A percentile compares a stretch with the other conserved stretches of the same genome.
These are phyloP conservation scores for Metarhizium robertsii DNA, from an alignment of 2,329 filamentous ascomycete genomes.

Conservation along the genomic window DNA sequence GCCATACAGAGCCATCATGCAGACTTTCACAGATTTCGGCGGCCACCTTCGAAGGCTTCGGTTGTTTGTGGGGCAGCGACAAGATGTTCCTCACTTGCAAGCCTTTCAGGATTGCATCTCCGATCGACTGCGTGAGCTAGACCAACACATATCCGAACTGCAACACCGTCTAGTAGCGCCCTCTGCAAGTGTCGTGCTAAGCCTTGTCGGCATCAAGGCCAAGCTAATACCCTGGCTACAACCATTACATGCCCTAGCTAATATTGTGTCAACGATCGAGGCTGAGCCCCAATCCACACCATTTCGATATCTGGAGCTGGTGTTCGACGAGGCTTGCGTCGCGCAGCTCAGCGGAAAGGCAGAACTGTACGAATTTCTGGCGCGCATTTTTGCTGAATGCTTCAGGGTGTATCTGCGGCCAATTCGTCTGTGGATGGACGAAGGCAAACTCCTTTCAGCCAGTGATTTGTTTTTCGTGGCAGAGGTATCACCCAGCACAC, in stretches of 20 bases:
- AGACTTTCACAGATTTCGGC: constrained; percentile 36
- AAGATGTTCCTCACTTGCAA: constrained; percentile 53
- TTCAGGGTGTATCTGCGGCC: constrained; percentile 75
- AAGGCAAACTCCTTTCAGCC: constrained; percentile 55
- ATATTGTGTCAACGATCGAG: constrained; percentile 50
- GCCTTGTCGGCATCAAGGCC: constrained; percentile 51
- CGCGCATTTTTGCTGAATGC: constrained; percentile 67
- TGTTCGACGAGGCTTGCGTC: constrained; percentile 61
- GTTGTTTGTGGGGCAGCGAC: constrained; percentile 29
- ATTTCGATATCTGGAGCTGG: constrained; percentile 68
- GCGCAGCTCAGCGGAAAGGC: constrained; percentile 62
- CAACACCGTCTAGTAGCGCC: constrained; percentile 52
- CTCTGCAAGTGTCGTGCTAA: constrained; percentile 48
- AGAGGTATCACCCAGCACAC: constrained; percentile 44
- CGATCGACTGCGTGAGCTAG: constrained; percentile 46
- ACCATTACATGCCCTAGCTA: constrained; percentile 50
- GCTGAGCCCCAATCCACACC: constrained; percentile 38
- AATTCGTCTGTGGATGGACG: constrained; percentile 76
- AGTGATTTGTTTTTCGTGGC: constrained; percentile 71
- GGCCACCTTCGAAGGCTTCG: constrained; percentile 37
- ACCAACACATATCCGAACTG: constrained; percentile 46
- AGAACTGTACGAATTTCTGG: constrained; percentile 52
- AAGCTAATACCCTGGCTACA: constrained; percentile 45
- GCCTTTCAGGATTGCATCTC: constrained; percentile 59
- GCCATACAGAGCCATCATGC: constrained; percentile 38